Evolutionary conservation across 2,329 filamentous ascomycete genomes (phyloP), one percentile per base, ranked within the genome.

Genomic region (Microdochium bolleyi): DNA sequence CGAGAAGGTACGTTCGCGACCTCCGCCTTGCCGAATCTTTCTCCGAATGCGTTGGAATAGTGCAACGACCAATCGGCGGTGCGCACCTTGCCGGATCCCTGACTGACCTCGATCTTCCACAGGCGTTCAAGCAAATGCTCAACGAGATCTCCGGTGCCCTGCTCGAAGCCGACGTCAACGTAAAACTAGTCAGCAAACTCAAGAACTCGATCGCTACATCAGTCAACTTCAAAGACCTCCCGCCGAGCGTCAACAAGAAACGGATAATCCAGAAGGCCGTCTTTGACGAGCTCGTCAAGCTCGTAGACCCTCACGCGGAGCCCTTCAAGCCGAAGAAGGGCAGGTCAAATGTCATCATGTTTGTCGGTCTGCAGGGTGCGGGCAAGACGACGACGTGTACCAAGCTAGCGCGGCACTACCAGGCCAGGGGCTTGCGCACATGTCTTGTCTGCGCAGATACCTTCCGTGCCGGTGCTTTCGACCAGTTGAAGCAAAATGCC

Each of bases 371-470:
- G 49, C 94, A 99, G 72, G 94, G 94, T 77, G 90, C 92, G 4
- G 94, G 94, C 70, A 99, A 99, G 73, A 99, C 94, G 24, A 99
- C 94, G 1, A 95, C 92, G 13, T 97, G 94, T 79, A 99, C 94
- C 41, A 99, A 99, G 73, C 78, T 99, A 57, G 94, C 94, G 19
- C 78, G 92, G 54, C 92, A 95, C 78, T 99, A 99, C 72, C 89
- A 95, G 69, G 90, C 89, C 10, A 79, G 94, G 57, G 94, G 94
- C 1, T 95, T 97, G 79, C 90, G 89, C 70, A 83, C 91, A 8
- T 96, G 92, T 60, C 76, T 99, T 53, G 94, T 99, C 32, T 99
- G 94, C 73, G 94, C 94, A 50, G 94, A 99, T 72, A 99, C 94
- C 24, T 99, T 99, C 78, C 89, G 94, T 74, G 94, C 94, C 32